phyloP scores from a whole-genome alignment of 306 rosid genomes.

The Cucumis sativus region Cucumber_9930_V3 NC_026658.2:17546501-17547000 shows the following conservation, averaged over 20 bases:
- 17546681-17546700: background rate
- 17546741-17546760: too few relatives aligned
- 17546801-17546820: background rate
- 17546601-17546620: constrained; percentile 95
- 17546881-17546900: background rate
- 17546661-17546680: background rate
- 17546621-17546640: constrained; percentile 71
- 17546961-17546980: background rate
- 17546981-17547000: constrained; percentile 63
- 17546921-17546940: background rate
- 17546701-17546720: background rate
- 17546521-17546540: constrained; percentile 48
- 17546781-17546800: background rate
- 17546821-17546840: background rate
- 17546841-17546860: background rate
- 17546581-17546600: constrained; percentile 93
- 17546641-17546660: constrained; percentile 29
- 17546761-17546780: background rate
- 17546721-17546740: background rate
- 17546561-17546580: constrained; percentile 98
- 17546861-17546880: background rate
- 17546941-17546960: background rate
- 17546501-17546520: background rate
- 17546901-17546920: background rate
- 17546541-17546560: constrained; percentile 75